These are phyloP conservation scores for Blastocystis sp. DNA, from an alignment of 352 stramenopile genomes.

Conservation along the genomic window DNA sequence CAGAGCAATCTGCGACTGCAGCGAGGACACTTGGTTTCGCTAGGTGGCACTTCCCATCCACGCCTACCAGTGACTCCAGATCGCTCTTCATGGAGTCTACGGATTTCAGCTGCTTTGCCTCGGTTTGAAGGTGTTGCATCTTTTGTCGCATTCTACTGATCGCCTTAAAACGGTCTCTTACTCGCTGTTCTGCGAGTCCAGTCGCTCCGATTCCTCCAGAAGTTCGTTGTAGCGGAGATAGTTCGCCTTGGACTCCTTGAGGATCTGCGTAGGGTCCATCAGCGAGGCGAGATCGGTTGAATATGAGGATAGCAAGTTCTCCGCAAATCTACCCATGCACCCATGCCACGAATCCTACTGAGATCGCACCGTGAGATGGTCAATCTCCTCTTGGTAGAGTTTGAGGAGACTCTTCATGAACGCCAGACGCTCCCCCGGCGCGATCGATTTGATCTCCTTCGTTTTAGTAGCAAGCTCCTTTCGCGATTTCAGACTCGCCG, in stretches of 20 bases:
- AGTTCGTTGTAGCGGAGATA: not conserved
- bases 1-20: no score
- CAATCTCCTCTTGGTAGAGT: slow-evolving; percentile 27
- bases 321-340: slow-evolving; percentile 15
- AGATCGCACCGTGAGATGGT: slow-evolving; percentile 10
- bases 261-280: not conserved
- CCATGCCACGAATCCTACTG: not conserved
- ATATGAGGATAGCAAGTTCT: slow-evolving; percentile 27
- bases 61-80: not conserved
- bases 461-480: slow-evolving; percentile 37
- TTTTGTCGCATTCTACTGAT: slow-evolving; percentile 18
- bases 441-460: not conserved
- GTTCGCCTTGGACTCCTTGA: not conserved
- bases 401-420: slow-evolving; percentile 40
- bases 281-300: not conserved
- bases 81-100: not conserved
- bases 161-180: not conserved
- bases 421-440: not conserved
- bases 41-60: not conserved
- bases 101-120: not conserved
- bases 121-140: not conserved
- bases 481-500: slow-evolving; percentile 9
- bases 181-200: slow-evolving; percentile 20
- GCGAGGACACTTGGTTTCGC: no score
- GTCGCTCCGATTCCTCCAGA: not conserved